Evolutionary conservation across 2,329 filamentous ascomycete genomes (phyloP).

Genomic region (Pseudogymnoascus sp.): DNA sequence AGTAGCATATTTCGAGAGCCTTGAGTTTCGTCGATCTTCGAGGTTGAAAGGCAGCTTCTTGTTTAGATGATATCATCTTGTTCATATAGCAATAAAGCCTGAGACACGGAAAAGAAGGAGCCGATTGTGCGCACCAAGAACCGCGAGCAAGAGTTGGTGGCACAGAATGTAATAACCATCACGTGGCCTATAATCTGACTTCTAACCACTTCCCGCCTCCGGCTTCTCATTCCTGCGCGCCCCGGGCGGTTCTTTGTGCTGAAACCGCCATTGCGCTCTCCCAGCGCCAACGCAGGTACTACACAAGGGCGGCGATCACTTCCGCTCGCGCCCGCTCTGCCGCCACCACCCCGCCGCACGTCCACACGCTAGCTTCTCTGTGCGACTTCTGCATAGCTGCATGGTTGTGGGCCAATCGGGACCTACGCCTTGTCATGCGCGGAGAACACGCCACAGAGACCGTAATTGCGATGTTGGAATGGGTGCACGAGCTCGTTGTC

Average conservation of each 20-base stretch:
- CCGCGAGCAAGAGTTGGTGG: background rate
- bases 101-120: background rate
- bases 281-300: slow-evolving; percentile 3
- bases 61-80: background rate
- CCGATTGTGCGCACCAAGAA: background rate
- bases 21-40: background rate
- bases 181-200: background rate
- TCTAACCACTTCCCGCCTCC: background rate
- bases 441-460: background rate
- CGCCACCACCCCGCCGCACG: slow-evolving; percentile 1
- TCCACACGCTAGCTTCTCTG: slow-evolving; percentile 1
- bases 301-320: background rate
- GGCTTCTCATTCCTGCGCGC: slow-evolving; percentile 3
- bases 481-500: background rate
- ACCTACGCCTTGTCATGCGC: background rate
- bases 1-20: background rate
- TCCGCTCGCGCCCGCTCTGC: background rate
- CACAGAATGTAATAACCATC: slow-evolving; percentile 5
- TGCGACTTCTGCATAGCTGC: background rate
- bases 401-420: slow-evolving; percentile 1
- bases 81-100: background rate
- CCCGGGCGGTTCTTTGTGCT: slow-evolving; percentile 5
- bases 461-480: slow-evolving; percentile 8
- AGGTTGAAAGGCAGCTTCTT: background rate
- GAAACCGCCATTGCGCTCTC: background rate